Evolutionary conservation across 495 filamentous ascomycete genomes (phyloP), one percentile per base, ranked within the genome.

Genomic region (Penicillium parvum): DNA sequence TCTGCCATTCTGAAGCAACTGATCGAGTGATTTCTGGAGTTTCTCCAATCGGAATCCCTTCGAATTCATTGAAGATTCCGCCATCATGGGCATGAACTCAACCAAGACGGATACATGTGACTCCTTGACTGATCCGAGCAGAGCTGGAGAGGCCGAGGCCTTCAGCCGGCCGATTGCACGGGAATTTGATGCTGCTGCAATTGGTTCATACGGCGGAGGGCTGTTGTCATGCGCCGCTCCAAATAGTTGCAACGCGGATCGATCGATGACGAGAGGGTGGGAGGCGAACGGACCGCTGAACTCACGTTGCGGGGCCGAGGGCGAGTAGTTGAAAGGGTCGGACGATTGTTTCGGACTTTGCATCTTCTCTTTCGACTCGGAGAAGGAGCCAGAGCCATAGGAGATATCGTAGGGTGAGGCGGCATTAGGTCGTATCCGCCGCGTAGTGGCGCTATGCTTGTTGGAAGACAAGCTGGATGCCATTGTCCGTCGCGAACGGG

Each of bases 401-500:
- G 58, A 57, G 5, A 45, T 35, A 22, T 68, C 67, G 11, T 57
- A 60, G n/a, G 60, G 43, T 9, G 61, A 52, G 7, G 43, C 37
- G 10, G 49, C 49, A 32, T 47, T 53, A 9, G 59, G 55, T 47
- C 53, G 61, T 36, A 53, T 47, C 43, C 57, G 60, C 27, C 49
- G 45, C 23, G 56, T 55, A 28, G 40, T 37, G 19, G 49, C 57
- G 25, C 58, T 41, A 21, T 66, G 58, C 34, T 63, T 63, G 32
- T 40, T 55, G 14, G 59, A 59, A 6, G 58, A 54, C 63, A 75
- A 74, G 39, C 60, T 66, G 12, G 58, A 62, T n/a, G 55, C 60
- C 61, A 67, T 68, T 20, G 61, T 53, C 60, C 76, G 83, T 18
- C 86, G 73, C 6, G 87, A 85, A 32, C 81, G 72, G 5, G 88